Base-by-base conservation (phyloP, 2,329 filamentous ascomycete species). In the Scolecobasidium constrictum region DNA sequence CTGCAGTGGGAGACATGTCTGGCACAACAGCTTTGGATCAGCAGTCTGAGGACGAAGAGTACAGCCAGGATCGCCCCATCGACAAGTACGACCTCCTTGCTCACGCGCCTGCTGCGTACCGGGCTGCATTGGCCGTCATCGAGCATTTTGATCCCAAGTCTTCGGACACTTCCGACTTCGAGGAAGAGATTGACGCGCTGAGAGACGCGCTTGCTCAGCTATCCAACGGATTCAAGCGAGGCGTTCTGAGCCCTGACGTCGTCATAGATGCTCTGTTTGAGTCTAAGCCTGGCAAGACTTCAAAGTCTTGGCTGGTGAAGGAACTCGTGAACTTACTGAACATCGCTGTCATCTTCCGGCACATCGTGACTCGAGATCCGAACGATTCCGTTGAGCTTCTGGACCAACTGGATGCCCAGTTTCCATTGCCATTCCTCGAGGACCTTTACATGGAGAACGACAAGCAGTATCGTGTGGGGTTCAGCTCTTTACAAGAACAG, bases 241-340 rank as follows among this genome's bases (percentile, higher is more conserved):
- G 26, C 26, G 9, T 31, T 7, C n/a, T 31, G 9, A 31, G 26
- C 26, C 26, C 26, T 7, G 26, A 31, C 26, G 9, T 9, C 26
- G 26, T 31, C 26, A 31, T 31, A n/a, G 26, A 31, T 9, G n/a
- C 9, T 9, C n/a, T 31, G 26, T 31, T 31, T n/a, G 9, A 31
- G n/a, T 31, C 26, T 7, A 9, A 9, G 26, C 26, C 26, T 31
- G 9, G n/a, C n/a, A 31, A 9, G 26, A 31, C 26, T 9, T 31
- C 26, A 48, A 20, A 43, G 52, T 42, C 56, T 60, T 2, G 57
- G 57, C 52, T 58, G 38, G 52, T 67, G 1, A 63, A 69, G 46
- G 50, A 59, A 17, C 46, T 71, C 19, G 40, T 72, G 6, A 64
- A 65, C 47, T 57, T 62, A 37, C 58, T 64, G 31, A 72, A 72